These are phyloP conservation scores for Pichia sp. DNA, from an alignment of 1,139 yeast genomes.

Conservation along the genomic window DNA sequence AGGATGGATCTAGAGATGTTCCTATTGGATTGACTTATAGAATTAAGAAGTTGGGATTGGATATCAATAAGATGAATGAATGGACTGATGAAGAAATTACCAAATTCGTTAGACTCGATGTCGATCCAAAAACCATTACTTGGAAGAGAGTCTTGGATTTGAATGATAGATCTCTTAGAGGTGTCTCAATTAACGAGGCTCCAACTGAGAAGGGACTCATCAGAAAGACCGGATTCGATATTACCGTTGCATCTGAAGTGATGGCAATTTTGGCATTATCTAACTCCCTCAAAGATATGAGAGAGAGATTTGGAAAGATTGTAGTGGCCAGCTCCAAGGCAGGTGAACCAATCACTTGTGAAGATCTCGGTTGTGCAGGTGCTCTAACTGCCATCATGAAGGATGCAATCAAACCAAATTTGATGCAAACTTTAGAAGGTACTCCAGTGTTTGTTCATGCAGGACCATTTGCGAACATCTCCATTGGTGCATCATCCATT, in stretches of 20 bases:
- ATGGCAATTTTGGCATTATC: conserved; percentile 97
- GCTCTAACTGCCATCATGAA: conserved; percentile 92
- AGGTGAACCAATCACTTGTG: conserved; percentile 92
- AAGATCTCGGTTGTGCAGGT: conserved; percentile 96
- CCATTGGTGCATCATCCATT: conserved; percentile 94
- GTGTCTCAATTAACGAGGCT: conserved; percentile 87
- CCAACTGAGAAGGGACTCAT: conserved; percentile 91
- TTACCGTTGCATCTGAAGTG: conserved; percentile 94
- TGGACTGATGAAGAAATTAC: conserved; percentile 74
- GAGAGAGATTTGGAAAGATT: conserved; percentile 84
- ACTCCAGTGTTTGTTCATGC: conserved; percentile 98
- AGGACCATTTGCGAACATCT: conserved; percentile 97
- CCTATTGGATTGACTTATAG: conserved; percentile 75
- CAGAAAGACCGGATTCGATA: conserved; percentile 91
- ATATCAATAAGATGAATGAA: conserved; percentile 74
- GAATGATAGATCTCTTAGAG: conserved; percentile 90
- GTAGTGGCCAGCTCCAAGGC: conserved; percentile 78
- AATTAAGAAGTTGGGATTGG: conserved; percentile 71
- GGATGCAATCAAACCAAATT: conserved; percentile 95
- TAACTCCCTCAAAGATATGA: conserved; percentile 74
- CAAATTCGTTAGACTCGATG: conserved; percentile 77
- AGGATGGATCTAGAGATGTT: conserved; percentile 67
- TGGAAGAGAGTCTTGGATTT: conserved; percentile 97
- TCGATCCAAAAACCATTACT: conserved; percentile 89
- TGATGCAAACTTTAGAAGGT: conserved; percentile 98